A percentile compares a stretch with the other conserved stretches of the same genome.
Conservation (phyloP, 805 yeast species). For the Yarrowia sp. region DNA sequence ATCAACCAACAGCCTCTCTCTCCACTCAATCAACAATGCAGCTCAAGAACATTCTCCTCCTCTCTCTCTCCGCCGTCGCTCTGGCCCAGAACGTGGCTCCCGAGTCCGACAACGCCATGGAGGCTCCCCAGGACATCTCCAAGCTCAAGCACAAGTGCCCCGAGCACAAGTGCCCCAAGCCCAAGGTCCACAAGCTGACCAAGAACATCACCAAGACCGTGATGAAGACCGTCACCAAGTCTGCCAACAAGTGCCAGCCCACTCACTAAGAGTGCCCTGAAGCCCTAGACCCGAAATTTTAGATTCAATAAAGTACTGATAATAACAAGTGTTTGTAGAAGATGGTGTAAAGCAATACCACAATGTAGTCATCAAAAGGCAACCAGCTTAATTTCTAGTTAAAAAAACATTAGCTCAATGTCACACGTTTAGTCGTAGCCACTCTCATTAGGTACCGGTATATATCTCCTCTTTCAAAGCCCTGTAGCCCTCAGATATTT, state of each 20-base stretch:
- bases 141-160: slow-evolving; percentile 35
- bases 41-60: slow-evolving; percentile 35
- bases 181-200: slow-evolving; percentile 33
- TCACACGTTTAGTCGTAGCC: too few relatives aligned
- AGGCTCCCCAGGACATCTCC: slow-evolving; percentile 31
- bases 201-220: slow-evolving; percentile 31
- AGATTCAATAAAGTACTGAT: slow-evolving; percentile 36
- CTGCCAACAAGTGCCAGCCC: slow-evolving; percentile 30
- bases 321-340: neutral
- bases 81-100: slow-evolving; percentile 27
- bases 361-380: too few relatives aligned
- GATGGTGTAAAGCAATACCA: too few relatives aligned
- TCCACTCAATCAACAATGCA: slow-evolving; percentile 24
- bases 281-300: neutral
- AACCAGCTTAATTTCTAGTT: too few relatives aligned
- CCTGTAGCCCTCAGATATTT: too few relatives aligned
- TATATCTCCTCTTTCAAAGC: too few relatives aligned
- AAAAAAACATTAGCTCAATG: too few relatives aligned
- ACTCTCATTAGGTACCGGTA: too few relatives aligned
- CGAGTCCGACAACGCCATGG: slow-evolving; percentile 18
- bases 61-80: slow-evolving; percentile 37
- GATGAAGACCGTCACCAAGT: slow-evolving; percentile 18
- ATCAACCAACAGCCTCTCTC: slow-evolving; percentile 27
- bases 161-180: slow-evolving; percentile 32
- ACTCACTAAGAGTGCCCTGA: slow-evolving; percentile 1